Base-by-base conservation (phyloP, 495 filamentous ascomycete species). In the Staphylotrichum longicolle region DNA sequence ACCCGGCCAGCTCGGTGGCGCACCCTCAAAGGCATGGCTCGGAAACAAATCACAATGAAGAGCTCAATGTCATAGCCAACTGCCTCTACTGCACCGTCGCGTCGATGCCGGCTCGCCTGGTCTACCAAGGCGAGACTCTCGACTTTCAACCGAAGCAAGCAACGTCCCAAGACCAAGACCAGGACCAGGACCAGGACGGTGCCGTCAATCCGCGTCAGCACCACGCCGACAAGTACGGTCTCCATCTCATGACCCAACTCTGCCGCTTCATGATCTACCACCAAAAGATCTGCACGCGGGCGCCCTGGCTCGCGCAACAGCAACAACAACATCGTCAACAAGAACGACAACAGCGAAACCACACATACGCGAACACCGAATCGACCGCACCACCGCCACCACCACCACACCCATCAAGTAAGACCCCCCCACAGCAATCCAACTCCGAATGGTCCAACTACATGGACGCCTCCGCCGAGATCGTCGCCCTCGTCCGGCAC, bases 251-350 rank as follows among this genome's bases (percentile, higher is more conserved):
- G 50, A 40, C 50, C 3, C 50, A 53, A 33, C 50, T 53, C n/a
- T 53, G 50, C 7, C 50, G 50, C 3, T 53, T 53, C 50, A 53
- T 53, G 50, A 39, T 53, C n/a, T 53, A 53, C 35, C 50, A 53
- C 50, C 50, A 53, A 7, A 53, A 35, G 34, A 53, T 53, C 33
- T 53, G 34, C 11, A 33, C 50, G 6, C 50, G 50, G n/a, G 35
- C 50, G 3, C 50, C 50, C n/a, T 53, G 50, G 50, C 14, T 53
- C 14, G 35, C 50, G 7, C 50, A 53, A 10, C 50, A 39, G 5
- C 50, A 37, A 27, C 4, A 40, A 6, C 3, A 8, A 27, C 4
- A 40, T 2, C 3, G 7, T 5, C 50, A n/a, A 40, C 7, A 39
- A 39, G 6, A 39, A 39, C 37, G 37, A 39, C 37, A 39, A 39